Conservation (phyloP, 306 rosid species). For the Cucumis hystrix region DNA sequence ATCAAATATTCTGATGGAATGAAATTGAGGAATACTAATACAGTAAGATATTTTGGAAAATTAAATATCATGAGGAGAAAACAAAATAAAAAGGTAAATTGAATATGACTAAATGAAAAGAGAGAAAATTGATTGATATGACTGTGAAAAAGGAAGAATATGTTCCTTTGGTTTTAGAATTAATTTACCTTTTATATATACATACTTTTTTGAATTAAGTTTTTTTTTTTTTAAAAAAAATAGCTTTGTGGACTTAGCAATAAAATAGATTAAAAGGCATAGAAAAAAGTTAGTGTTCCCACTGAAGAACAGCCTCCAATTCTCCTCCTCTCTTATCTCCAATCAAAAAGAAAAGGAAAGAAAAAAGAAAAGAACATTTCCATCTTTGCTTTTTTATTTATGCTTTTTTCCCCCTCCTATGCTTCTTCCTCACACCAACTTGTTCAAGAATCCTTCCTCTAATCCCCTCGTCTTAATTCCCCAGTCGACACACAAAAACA, state of each 20-base stretch:
- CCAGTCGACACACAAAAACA: background rate
- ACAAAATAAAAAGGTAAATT: background rate
- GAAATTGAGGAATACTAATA: background rate
- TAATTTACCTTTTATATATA: too few species aligned
- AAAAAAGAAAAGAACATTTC: background rate
- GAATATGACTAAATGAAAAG: background rate
- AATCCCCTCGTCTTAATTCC: background rate
- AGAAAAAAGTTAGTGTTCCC: background rate
- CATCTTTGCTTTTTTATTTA: background rate
- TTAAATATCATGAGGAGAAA: background rate
- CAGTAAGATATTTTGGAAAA: background rate
- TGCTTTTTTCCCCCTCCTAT: background rate
- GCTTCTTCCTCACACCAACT: slow-evolving; percentile 6
- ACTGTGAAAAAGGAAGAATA: background rate
- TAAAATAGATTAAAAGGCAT: background rate
- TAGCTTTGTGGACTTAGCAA: background rate
- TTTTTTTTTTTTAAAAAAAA: too few species aligned
- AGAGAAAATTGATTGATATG: background rate
- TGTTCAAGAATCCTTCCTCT: background rate
- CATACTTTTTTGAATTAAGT: too few species aligned
- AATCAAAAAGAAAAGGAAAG: background rate
- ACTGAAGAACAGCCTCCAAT: background rate
- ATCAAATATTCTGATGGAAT: background rate
- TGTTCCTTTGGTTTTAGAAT: background rate
- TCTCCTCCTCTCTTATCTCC: background rate